Evolutionary conservation across 225 moss, liverwort and hornwort genomes (phyloP).

Genomic region (Polytrichum commune): DNA sequence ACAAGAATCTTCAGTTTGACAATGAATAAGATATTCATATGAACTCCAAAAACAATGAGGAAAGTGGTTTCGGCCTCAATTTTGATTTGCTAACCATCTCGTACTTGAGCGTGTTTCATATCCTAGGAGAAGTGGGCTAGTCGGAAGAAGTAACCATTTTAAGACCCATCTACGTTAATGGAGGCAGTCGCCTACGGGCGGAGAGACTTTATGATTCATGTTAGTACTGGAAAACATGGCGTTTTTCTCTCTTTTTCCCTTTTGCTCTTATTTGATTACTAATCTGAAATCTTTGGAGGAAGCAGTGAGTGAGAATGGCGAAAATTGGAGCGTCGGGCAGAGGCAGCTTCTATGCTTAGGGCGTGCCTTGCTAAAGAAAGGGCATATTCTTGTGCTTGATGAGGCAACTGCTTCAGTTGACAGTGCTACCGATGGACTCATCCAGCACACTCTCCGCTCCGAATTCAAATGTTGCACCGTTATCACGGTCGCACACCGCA

Average conservation of each 20-base stretch:
- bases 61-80: no score
- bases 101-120: no score
- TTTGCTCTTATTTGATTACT: not conserved
- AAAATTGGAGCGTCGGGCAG: conserved; percentile 52
- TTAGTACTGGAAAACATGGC: no score
- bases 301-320: conserved; percentile 44
- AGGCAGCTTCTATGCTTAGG: conserved; percentile 49
- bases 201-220: no score
- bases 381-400: conserved; percentile 40
- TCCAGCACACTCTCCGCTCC: conserved; percentile 33
- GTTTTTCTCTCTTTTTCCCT: not conserved
- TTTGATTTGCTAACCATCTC: no score
- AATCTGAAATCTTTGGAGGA: not conserved
- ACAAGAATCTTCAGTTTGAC: no score
- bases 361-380: conserved; percentile 42
- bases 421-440: conserved; percentile 44
- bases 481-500: conserved; percentile 40
- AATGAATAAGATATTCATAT: no score
- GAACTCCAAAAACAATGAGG: no score
- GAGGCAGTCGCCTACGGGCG: no score
- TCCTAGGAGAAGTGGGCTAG: no score
- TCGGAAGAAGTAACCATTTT: no score
- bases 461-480: conserved; percentile 38
- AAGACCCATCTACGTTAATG: no score
- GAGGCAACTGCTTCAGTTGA: conserved; percentile 57